Evolutionary conservation across 2,329 filamentous ascomycete genomes (phyloP).

Genomic region (Exophiala oligosperma): DNA sequence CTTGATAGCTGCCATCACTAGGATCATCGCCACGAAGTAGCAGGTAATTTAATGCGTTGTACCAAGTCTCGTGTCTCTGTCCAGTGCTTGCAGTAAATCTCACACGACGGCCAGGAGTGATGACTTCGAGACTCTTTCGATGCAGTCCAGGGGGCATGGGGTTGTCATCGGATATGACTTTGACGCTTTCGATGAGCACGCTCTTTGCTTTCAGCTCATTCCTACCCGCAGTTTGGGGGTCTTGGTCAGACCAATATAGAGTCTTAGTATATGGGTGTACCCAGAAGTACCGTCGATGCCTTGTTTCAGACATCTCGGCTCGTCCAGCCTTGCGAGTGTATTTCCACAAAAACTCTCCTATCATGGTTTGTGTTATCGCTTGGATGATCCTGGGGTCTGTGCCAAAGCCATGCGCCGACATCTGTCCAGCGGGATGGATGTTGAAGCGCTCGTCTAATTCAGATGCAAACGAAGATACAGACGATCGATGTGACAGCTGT

Average conservation of each 20-base stretch:
- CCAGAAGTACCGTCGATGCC: slow-evolving; percentile 97
- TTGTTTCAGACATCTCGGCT: slow-evolving; percentile 80
- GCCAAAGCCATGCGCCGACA: slow-evolving; percentile 61
- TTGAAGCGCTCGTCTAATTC: slow-evolving; percentile 92
- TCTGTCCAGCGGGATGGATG: slow-evolving; percentile 59
- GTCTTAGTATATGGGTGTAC: slow-evolving; percentile 96
- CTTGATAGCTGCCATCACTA: slow-evolving; percentile 41
- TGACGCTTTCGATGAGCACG: slow-evolving; percentile 87
- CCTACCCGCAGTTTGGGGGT: slow-evolving; percentile 77
- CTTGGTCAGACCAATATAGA: slow-evolving; percentile 92
- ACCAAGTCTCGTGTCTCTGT: slow-evolving; percentile 97
- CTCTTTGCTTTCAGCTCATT: slow-evolving; percentile 81
- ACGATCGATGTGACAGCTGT: slow-evolving; percentile 68
- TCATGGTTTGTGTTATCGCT: slow-evolving; percentile 99
- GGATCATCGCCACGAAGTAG: slow-evolving; percentile 68
- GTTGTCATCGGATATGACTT: slow-evolving; percentile 91
- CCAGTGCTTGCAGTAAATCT: slow-evolving; percentile 94
- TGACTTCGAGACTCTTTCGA: slow-evolving; percentile 86
- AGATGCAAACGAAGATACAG: slow-evolving; percentile 91
- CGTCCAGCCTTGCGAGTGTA: slow-evolving; percentile 95
- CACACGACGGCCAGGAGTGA: slow-evolving; percentile 83
- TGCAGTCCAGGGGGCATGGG: slow-evolving; percentile 92
- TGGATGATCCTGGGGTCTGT: slow-evolving; percentile 98
- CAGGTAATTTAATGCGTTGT: slow-evolving; percentile 92
- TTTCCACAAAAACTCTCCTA: slow-evolving; percentile 98